Evolutionary conservation across 2,329 filamentous ascomycete species (phyloP), one percentile per base, ranked within the genome.

Genomic region (Phaeoacremonium minimum): DNA sequence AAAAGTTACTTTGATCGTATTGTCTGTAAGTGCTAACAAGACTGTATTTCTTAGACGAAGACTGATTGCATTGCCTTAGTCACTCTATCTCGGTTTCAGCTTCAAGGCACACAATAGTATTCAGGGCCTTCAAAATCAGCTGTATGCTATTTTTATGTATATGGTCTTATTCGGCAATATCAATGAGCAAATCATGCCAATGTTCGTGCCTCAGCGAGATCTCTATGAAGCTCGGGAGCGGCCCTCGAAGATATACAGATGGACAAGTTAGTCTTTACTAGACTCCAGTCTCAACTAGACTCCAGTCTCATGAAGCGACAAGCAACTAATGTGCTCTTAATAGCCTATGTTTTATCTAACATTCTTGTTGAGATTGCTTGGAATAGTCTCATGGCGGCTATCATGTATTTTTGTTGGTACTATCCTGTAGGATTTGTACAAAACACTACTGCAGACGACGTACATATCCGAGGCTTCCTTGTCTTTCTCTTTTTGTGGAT

Each of bases 211-310:
- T 0, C 80, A 85, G 48, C 75, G 82, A 19, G 66, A 74, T 1
- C 60, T 85, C 0, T 86, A 85, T 50, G 81, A 85, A 56, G 77
- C 76, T 5, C 78, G 80, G 14, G 83, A 86, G 55, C 69, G 81
- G 2, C 80, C 81, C 0, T 79, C 75, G 12, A 80, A 81, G 52
- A 71, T 79, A 1, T 85, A 85, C 53, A 12, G 4, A 4, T 26
- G 22, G 22, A 26, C 9, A n/a, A n/a, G n/a, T n/a, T n/a, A n/a
- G n/a, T n/a, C n/a, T n/a, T n/a, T n/a, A n/a, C n/a, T n/a, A n/a
- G n/a, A n/a, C n/a, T n/a, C n/a, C n/a, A n/a, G n/a, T n/a, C n/a
- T n/a, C n/a, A n/a, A n/a, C n/a, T n/a, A n/a, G n/a, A n/a, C n/a
- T n/a, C n/a, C n/a, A n/a, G n/a, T n/a, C n/a, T n/a, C n/a, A n/a